A percentile compares a stretch with the other conserved stretches of the same genome.
phyloP scores from a whole-genome alignment of 495 filamentous ascomycete genomes.

The Penicillium cataractarum region DNA sequence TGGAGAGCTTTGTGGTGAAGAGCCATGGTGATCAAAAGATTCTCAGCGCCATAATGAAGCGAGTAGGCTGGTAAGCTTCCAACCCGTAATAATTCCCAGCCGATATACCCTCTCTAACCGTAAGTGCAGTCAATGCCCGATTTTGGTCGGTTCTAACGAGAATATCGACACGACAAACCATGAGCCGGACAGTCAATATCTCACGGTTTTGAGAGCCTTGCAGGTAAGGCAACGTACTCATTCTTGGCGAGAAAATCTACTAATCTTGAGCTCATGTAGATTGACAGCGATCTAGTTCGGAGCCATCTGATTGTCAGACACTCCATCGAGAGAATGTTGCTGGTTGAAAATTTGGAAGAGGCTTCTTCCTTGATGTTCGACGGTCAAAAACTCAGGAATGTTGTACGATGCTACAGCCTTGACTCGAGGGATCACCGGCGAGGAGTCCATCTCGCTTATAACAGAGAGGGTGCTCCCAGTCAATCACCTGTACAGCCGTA shows the following conservation, averaged over 20 bases:
- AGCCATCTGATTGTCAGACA: constrained; percentile 83
- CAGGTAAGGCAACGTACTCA: constrained; percentile 47
- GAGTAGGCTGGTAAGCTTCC: constrained; percentile 52
- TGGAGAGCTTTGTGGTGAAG: constrained; percentile 81
- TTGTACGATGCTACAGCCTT: constrained; percentile 69
- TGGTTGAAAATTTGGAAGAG: constrained; percentile 68
- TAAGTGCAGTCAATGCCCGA: constrained; percentile 50
- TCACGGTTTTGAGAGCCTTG: constrained; percentile 78
- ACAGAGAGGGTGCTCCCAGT: constrained; percentile 55
- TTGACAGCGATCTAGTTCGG: constrained; percentile 77
- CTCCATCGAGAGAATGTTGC: constrained; percentile 78
- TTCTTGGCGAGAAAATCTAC: constrained; percentile 2
- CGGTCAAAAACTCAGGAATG: constrained; percentile 64
- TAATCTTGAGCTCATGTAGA: constrained; percentile 40
- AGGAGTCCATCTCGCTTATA: constrained; percentile 65
- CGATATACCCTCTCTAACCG: constrained; percentile 24
- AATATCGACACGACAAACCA: constrained; percentile 63
- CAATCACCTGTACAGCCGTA: constrained; percentile 57
- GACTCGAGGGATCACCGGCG: constrained; percentile 58
- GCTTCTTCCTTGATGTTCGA: constrained; percentile 73
- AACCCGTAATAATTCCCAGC: neutral
- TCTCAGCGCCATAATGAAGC: constrained; percentile 65
- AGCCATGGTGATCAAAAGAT: constrained; percentile 68
- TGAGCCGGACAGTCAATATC: constrained; percentile 72
- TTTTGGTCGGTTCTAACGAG: constrained; percentile 66